Percentiles rank a stretch among this genome's conserved stretches.
Conservation (phyloP, 805 yeast genomes). For the Clavispora fructus region DNA sequence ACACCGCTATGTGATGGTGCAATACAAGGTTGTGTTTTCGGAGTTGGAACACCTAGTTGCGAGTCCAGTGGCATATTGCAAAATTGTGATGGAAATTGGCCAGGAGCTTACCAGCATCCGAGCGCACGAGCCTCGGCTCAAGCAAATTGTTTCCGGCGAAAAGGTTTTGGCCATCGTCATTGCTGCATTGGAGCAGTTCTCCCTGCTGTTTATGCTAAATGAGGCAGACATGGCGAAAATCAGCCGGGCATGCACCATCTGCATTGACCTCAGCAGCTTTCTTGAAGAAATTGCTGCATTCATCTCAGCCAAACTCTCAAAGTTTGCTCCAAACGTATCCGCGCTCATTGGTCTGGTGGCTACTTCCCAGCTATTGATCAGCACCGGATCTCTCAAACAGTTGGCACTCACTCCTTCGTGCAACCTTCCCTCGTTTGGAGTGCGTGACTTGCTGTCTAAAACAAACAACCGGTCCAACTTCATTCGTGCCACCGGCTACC, state of each 20-base stretch:
- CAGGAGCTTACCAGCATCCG: constrained; percentile 34
- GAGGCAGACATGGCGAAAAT: constrained; percentile 34
- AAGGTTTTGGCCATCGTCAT: constrained; percentile 68
- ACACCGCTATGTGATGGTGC: constrained; percentile 44
- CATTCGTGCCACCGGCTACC: constrained; percentile 61
- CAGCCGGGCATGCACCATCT: constrained; percentile 40
- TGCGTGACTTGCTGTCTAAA: constrained; percentile 33
- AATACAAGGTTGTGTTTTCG: constrained; percentile 60
- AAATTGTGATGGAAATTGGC: constrained; percentile 46
- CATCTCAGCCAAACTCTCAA: constrained; percentile 51
- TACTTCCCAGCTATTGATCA: constrained; percentile 67
- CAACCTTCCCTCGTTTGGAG: constrained; percentile 75
- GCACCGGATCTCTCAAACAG: constrained; percentile 62
- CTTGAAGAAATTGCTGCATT: constrained; percentile 43
- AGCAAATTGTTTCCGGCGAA: constrained; percentile 50
- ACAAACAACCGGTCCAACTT: constrained; percentile 29
- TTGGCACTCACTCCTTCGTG: constrained; percentile 74
- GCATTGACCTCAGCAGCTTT: constrained; percentile 42
- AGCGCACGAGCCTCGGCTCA: constrained; percentile 30
- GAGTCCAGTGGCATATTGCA: constrained; percentile 58
- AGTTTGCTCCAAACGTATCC: constrained; percentile 76
- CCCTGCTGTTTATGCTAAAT: constrained; percentile 9
- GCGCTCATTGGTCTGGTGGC: constrained; percentile 66
- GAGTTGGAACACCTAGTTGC: constrained; percentile 63
- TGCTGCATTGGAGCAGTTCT: constrained; percentile 52